Conservation (phyloP, 2,329 filamentous ascomycete genomes). For the Xylaria sp. region DNA sequence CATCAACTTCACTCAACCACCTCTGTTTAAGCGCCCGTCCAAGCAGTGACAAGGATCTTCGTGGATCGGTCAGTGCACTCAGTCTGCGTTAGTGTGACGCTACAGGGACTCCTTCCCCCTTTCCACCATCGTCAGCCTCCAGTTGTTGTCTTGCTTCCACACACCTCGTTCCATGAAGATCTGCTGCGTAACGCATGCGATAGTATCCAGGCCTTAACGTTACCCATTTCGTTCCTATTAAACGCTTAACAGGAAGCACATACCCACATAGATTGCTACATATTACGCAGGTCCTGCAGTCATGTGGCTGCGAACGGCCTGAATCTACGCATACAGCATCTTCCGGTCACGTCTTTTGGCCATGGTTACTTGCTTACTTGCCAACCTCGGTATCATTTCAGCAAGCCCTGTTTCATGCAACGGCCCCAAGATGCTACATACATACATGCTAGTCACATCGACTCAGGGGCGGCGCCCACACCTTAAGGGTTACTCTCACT, state of each 20-base stretch:
- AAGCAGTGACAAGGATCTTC: slow-evolving; percentile 48
- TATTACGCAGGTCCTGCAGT: not conserved
- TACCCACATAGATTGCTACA: not conserved
- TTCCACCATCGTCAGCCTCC: slow-evolving; percentile 32
- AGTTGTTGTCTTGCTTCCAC: slow-evolving; percentile 31
- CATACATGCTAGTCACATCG: not conserved
- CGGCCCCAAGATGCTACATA: slow-evolving; percentile 1
- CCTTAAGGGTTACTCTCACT: not conserved
- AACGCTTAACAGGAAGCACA: not conserved
- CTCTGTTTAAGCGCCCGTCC: slow-evolving; percentile 58
- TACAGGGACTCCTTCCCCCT: slow-evolving; percentile 34
- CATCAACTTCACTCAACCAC: slow-evolving; percentile 51
- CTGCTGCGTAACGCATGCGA: slow-evolving; percentile 11
- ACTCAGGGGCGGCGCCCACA: slow-evolving; percentile 11
- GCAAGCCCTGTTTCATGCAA: slow-evolving; percentile 11
- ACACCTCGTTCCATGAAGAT: slow-evolving; percentile 14
- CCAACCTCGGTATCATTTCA: not conserved
- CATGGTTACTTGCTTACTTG: not conserved
- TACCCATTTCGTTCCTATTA: no score
- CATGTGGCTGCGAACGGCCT: not conserved
- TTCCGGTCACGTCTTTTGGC: no score
- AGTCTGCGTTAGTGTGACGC: slow-evolving; percentile 35
- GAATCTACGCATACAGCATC: not conserved
- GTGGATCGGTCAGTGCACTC: slow-evolving; percentile 31
- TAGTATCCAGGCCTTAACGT: no score